Evolutionary conservation across 2,329 filamentous ascomycete species (phyloP), one percentile per base, ranked within the genome.

Genomic region (Aspergillus sclerotialis): DNA sequence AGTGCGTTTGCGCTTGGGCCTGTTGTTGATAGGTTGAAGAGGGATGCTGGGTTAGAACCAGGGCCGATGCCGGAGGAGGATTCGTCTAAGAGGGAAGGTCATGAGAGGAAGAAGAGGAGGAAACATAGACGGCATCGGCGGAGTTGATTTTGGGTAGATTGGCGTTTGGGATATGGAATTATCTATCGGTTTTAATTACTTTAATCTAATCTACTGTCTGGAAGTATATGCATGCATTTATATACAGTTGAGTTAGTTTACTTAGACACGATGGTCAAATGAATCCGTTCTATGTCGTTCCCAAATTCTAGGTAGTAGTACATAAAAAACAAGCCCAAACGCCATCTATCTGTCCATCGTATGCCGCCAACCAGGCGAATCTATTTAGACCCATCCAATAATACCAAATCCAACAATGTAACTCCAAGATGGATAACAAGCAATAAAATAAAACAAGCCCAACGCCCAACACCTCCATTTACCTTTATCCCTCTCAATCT

Each of bases 1-100:
- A 80, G 83, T 49, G 76, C 84, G 37, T 93, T 83, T 53, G 69
- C 73, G 10, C 67, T 84, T 49, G 83, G 83, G 0, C 72, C 72
- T 4, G 66, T 78, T 3, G 68, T 90, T 3, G 61, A 73, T 18
- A 55, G 69, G 17, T 52, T 86, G 36, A 75, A 72, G 46, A 60
- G 53, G 30, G 60, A 67, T 37, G 62, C 60, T n/a, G 65, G 65
- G 7, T 50, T 67, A 13, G 40, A 43, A n/a, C 23, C 41, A 18
- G n/a, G n/a, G n/a, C 18, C 39, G 23, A 11, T 15, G 19, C 28
- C 38, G 30, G 25, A 24, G 18, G 33, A 40, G 28, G 29, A 25
- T 16, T 24, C 29, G n/a, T n/a, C n/a, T n/a, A n/a, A n/a, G n/a
- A n/a, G n/a, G 30, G 7, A 6, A 10, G 10, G 19, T 6, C 19